A percentile compares a stretch with the other conserved stretches of the same genome.
Conservation (phyloP, 371 early-diverging fungal genomes). For the Mortierella sp. region DNA sequence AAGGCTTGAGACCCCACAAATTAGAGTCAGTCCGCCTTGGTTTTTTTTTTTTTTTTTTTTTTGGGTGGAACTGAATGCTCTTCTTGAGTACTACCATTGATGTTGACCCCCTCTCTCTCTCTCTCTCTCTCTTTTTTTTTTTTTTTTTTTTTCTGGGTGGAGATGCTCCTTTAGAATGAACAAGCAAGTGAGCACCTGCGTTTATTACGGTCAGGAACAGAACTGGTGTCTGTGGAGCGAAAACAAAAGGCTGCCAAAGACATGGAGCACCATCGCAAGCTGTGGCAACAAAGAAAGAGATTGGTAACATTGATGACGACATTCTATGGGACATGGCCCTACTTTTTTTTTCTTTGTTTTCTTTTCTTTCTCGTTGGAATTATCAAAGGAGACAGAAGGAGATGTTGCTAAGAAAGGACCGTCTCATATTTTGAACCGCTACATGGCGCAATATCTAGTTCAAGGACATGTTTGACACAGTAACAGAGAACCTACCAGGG, state of each 20-base stretch:
- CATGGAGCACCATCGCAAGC: conserved; percentile 31
- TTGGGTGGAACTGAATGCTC: not conserved
- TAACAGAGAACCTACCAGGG: conserved; percentile 47
- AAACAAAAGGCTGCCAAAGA: conserved; percentile 28
- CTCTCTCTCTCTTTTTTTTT: not conserved
- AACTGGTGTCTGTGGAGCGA: conserved; percentile 30
- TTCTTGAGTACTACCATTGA: not conserved
- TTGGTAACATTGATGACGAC: conserved; percentile 21
- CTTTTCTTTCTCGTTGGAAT: not conserved
- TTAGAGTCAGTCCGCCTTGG: too few relatives aligned
- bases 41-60: too few relatives aligned
- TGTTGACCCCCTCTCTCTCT: not conserved
- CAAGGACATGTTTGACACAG: conserved; percentile 48
- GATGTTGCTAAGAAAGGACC: not conserved
- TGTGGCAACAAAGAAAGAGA: conserved; percentile 40
- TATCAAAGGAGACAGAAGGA: too few relatives aligned
- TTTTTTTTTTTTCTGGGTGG: not conserved
- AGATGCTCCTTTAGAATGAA: conserved; percentile 37
- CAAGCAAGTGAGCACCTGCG: conserved; percentile 18
- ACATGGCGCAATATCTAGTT: conserved; percentile 20
- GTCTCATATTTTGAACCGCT: not conserved
- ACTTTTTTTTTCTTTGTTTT: not conserved
- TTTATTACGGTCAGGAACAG: conserved; percentile 25
- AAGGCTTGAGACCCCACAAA: too few relatives aligned
- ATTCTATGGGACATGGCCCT: too few relatives aligned